Evolutionary conservation across 768 basidiomycete genomes (phyloP), one percentile per base, ranked within the genome.

Genomic region (Pisolithus orientalis): DNA sequence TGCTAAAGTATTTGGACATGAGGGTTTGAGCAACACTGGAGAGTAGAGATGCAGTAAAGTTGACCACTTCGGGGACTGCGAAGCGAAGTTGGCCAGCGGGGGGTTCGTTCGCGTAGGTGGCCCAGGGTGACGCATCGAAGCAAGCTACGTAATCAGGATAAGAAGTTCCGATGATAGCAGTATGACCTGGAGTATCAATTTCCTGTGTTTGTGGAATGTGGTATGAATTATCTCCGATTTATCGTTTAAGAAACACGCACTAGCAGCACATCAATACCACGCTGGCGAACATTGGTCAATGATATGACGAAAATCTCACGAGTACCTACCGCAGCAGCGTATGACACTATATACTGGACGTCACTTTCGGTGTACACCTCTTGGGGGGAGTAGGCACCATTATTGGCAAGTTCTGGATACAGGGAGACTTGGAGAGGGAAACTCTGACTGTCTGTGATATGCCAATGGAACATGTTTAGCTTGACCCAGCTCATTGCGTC

Each of bases 161-260:
- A 0, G 85, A 75, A 8, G 70, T 58, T 2, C 75, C 75, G 38
- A 94, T 84, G 29, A 75, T 68, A 1, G 84, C 74, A 2, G 89
- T 89, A 65, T 93, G 92, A 0, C 90, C 91, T 0, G 91, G 91
- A 2, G 80, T 87, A 62, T 92, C 92, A 48, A 93, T 79, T 72
- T 92, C 90, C 80, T 84, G 50, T 34, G 34, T 3, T 34, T 11
- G n/a, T 13, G 27, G 29, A 28, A 34, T 5, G 27, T 10, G 27
- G 32, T 4, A 37, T 53, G 32, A 57, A 21, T 11, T 2, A 0
- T 29, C 24, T 3, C 0, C 10, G 2, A 27, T n/a, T 5, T 21
- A 21, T 21, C 21, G 2, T 21, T 21, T 17, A 11, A 29, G 25
- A 29, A 6, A n/a, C 34, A 54, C 65, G 10, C 34, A 78, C 77